Evolutionary conservation across 2,329 filamentous ascomycete genomes (phyloP), one percentile per base, ranked within the genome.

Genomic region (Chrysoporthe austroafricana): DNA sequence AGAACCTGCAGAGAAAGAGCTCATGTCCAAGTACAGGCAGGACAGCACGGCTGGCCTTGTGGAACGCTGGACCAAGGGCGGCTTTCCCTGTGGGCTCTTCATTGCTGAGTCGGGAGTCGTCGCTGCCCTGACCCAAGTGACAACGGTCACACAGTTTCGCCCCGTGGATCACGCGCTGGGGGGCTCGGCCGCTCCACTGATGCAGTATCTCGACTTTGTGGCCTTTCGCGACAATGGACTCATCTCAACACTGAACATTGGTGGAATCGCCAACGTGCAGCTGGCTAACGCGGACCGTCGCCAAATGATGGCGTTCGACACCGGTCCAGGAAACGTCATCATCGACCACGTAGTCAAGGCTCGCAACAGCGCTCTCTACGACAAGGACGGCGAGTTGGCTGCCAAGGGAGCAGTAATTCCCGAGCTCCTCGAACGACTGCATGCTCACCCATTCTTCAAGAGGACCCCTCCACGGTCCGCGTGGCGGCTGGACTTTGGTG

Each of bases 261-360:
- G 74, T 42, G 75, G 75, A n/a, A 76, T 76, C 26, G 74, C 74
- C 48, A 76, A 76, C 66, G 46, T 76, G 61, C 75, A 76, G 67
- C 71, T 75, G 8, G 75, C 74, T 18, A 66, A 75, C 26, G 63
- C 66, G 26, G 74, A 76, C 57, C 72, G 75, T 16, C 69, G 70
- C 69, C 70, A 74, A 62, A 76, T 76, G 75, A 76, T 76, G 74
- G 75, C 74, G 2, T 76, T 76, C 65, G 75, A 76, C 58, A 76
- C 74, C 2, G 74, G 73, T 62, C 74, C 65, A 56, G 74, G 69
- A 43, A 76, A 76, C 57, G 75, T 76, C 63, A 76, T 76, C 71
- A 71, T 76, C 50, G 74, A 76, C 64, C 74, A 76, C 63, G 71
- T 76, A 14, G 71, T 71, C 64, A 73, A 74, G 66, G 73, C 66